These are phyloP conservation scores for Anthoceros angustus DNA, from an alignment of 225 moss, liverwort and hornwort species.

Conservation along the genomic window DNA sequence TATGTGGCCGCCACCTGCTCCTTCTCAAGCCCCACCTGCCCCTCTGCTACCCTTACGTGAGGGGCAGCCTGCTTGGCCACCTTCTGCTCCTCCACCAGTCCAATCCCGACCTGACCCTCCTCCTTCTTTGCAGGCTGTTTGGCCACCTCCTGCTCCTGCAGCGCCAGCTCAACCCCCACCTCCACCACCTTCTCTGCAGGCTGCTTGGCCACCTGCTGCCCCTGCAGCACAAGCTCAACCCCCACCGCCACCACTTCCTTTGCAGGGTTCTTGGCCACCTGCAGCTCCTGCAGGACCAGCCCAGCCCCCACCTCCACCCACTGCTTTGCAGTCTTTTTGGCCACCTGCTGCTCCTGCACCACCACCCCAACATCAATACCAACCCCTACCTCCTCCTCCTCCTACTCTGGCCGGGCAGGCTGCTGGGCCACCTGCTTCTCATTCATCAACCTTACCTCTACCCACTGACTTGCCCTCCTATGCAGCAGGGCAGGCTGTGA, in stretches of 20 bases:
- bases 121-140: constrained; percentile 2
- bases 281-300: background rate
- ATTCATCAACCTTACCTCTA: background rate
- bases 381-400: no score
- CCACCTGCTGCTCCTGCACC: constrained; percentile 4
- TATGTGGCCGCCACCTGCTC: background rate
- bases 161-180: background rate
- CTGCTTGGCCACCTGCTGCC: constrained; percentile 1
- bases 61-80: background rate
- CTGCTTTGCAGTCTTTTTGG: background rate
- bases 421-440: background rate
- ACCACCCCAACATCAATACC: no score
- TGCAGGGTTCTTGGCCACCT: background rate
- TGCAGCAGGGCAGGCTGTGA: background rate
- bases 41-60: background rate
- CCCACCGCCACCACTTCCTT: background rate
- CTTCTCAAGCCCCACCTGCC: background rate
- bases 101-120: background rate
- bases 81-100: background rate
- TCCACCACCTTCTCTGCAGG: constrained; percentile 5
- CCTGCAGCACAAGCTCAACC: background rate
- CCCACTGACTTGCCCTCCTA: no score
- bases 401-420: no score
- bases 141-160: constrained; percentile 1
- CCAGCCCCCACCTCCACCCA: background rate